These are phyloP conservation scores for Plantago coronopus DNA, from an alignment of 305 asterid genomes.

Conservation along the genomic window DNA sequence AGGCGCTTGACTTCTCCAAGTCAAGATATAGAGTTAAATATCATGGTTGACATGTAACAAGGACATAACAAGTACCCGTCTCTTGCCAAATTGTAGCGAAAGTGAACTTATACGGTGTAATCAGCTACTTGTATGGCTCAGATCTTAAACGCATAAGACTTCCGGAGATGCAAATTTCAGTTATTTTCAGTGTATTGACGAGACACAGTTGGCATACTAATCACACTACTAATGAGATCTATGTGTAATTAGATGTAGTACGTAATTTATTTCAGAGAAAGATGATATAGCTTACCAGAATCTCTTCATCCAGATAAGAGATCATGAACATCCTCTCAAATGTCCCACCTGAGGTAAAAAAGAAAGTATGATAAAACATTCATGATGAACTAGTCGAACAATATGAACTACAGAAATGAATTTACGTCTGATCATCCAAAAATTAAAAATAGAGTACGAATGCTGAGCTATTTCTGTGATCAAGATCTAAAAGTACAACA, in stretches of 20 bases:
- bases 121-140: not conserved
- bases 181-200: not conserved
- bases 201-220: slow-evolving; percentile 2
- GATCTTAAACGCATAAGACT: not conserved
- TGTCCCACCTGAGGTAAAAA: slow-evolving; percentile 45
- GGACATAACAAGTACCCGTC: not conserved
- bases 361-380: slow-evolving; percentile 6
- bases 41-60: not conserved
- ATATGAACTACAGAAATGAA: not conserved
- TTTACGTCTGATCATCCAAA: not conserved
- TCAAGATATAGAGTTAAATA: not conserved
- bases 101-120: not conserved
- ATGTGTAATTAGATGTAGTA: not conserved
- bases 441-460: not conserved
- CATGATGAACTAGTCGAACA: not conserved
- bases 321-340: slow-evolving; percentile 62
- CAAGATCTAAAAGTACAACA: not conserved
- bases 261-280: not conserved
- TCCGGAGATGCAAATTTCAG: not conserved
- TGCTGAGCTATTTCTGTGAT: not conserved
- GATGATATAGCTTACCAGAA: slow-evolving; percentile 45
- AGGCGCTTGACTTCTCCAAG: slow-evolving; percentile 4
- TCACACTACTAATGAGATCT: not conserved
- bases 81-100: not conserved
- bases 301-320: slow-evolving; percentile 80